Evolutionary conservation across 2,329 filamentous ascomycete genomes (phyloP).

Genomic region (Cladosporium austrohemisphaericum): DNA sequence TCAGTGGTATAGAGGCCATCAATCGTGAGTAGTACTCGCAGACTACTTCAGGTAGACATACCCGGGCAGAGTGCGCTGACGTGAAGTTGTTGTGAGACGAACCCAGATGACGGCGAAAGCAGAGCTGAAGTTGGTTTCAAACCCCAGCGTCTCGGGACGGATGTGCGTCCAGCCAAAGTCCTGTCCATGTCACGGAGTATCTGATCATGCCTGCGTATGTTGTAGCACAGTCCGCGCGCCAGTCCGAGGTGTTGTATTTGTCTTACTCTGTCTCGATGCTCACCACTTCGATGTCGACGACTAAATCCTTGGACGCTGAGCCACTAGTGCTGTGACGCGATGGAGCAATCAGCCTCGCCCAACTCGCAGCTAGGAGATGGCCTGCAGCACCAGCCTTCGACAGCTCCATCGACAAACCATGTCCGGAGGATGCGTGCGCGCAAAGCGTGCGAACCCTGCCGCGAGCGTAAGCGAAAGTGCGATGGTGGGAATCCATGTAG

Average conservation of each 20-base stretch:
- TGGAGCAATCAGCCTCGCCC: not conserved
- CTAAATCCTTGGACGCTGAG: constrained; percentile 4
- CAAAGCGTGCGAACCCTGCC: constrained; percentile 39
- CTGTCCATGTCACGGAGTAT: no score
- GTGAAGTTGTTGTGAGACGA: no score
- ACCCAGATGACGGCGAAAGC: no score
- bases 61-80: no score
- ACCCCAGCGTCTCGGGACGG: no score
- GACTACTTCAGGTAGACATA: no score
- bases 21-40: no score
- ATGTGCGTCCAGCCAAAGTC: no score
- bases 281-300: not conserved
- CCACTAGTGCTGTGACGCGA: no score
- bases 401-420: constrained; percentile 5
- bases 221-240: not conserved
- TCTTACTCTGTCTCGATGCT: not conserved
- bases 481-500: constrained; percentile 49
- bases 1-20: no score
- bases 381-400: constrained; percentile 1
- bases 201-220: not conserved
- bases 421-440: constrained; percentile 13
- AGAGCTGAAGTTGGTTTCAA: no score
- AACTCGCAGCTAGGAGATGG: constrained; percentile 9
- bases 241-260: constrained; percentile 10
- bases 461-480: constrained; percentile 53